phyloP scores from a whole-genome alignment of 805 yeast species.

The Lachancea quebecensis region DNA sequence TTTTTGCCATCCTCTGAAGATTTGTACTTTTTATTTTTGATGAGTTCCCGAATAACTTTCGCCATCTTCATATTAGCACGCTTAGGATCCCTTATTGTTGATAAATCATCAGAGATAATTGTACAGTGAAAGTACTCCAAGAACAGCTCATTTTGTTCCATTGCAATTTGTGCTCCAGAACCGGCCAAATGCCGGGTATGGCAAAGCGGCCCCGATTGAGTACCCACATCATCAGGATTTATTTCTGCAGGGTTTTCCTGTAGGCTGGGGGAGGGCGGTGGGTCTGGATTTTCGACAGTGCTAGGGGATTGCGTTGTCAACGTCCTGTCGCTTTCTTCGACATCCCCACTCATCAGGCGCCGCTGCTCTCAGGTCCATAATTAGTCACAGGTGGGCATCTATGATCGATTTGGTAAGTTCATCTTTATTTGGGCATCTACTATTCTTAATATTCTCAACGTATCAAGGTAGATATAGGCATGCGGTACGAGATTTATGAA shows the following conservation, averaged over 20 bases:
- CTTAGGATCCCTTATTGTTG: constrained; percentile 2
- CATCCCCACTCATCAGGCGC: background rate
- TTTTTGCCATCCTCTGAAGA: background rate
- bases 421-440: background rate
- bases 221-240: background rate
- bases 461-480: background rate
- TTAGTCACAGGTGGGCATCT: background rate
- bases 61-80: background rate
- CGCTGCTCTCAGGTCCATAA: background rate
- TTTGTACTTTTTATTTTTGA: background rate
- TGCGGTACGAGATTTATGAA: background rate
- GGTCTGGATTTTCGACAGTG: background rate
- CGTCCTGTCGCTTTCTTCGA: background rate
- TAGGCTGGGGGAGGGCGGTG: background rate
- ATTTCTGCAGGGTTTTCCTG: background rate
- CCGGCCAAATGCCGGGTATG: background rate
- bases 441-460: background rate
- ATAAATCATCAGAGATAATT: background rate
- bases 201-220: background rate
- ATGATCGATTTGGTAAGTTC: background rate
- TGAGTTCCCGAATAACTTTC: background rate
- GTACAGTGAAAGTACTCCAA: constrained; percentile 9
- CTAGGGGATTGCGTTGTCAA: background rate
- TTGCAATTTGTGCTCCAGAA: background rate
- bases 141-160: constrained; percentile 26